Evolutionary conservation across 148 eudicot species (phyloP), one percentile per base, ranked within the genome.

Genomic region (Persicaria tinctoria): DNA sequence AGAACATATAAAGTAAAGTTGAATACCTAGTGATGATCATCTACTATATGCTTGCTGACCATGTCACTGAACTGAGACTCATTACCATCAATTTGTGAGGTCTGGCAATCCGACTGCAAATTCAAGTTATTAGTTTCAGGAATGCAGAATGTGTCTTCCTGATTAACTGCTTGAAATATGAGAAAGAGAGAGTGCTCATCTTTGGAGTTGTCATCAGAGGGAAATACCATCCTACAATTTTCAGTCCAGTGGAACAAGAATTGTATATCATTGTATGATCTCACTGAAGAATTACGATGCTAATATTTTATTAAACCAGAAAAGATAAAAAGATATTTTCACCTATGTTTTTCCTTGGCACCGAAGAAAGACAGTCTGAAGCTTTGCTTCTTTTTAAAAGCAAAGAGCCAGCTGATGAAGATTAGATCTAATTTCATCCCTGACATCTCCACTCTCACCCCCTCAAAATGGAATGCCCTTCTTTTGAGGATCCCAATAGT

Each of bases 401-500:
- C 80, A 66, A 50, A 81, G 71, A 72, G 88, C 83, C 75, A 91
- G 75, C 80, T 88, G 87, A 75, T 80, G 87, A 50, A 94, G 73
- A 48, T 70, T 87, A 44, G 79, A 85, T 79, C 82, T 89, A 54
- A 89, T 86, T 85, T 87, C 89, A 84, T 87, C 90, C 82, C 79
- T 81, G 75, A 81, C 75, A 60, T 79, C 80, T 49, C 83, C 75
- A 69, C 76, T 82, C 79, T 69, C 73, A 73, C 87, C 84, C 51
- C 82, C 74, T 73, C 74, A 82, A 66, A 51, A 74, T 55, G 86
- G 89, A 72, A 94, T 87, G 53, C 85, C 85, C 72, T 78, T 80
- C 79, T 85, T 85, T 73, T 94, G 98, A 77, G 91, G 88, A 78
- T 89, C 90, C 98, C 98, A 94, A 73, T 94, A 94, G 76, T 87